phyloP scores from a whole-genome alignment of 2,329 filamentous ascomycete species.

The Tolypocladium paradoxum region DNA sequence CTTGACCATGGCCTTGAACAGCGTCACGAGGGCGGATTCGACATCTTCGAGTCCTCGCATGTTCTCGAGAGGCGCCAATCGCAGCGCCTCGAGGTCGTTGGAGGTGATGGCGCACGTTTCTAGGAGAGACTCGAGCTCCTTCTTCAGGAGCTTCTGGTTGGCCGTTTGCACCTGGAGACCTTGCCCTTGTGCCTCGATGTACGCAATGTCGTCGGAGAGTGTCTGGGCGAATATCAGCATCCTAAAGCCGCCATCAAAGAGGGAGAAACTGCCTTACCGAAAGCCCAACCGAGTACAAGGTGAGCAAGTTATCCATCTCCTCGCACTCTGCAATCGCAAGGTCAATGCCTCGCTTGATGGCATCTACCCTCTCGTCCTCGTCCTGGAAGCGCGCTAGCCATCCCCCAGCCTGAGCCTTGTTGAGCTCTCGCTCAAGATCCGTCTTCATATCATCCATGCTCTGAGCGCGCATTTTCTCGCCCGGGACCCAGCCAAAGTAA shows the following conservation, averaged over 20 bases:
- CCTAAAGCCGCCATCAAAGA: background rate
- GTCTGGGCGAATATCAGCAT: conserved; percentile 42
- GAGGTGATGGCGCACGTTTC: conserved; percentile 82
- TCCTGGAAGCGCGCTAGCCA: conserved; percentile 79
- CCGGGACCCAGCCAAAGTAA: conserved; percentile 79
- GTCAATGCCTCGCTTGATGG: conserved; percentile 78
- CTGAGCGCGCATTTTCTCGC: conserved; percentile 61
- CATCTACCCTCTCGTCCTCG: conserved; percentile 81
- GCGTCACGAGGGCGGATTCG: conserved; percentile 63
- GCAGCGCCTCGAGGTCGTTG: conserved; percentile 61
- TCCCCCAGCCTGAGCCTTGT: conserved; percentile 81
- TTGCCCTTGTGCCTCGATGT: conserved; percentile 94
- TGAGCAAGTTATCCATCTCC: conserved; percentile 87
- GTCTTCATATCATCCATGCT: conserved; percentile 71
- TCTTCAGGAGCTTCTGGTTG: conserved; percentile 88
- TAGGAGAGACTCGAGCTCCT: conserved; percentile 79
- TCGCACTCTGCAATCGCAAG: conserved; percentile 90
- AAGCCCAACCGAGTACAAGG: conserved; percentile 87
- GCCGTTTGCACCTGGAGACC: conserved; percentile 94
- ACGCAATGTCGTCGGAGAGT: conserved; percentile 88
- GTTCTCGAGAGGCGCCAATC: conserved; percentile 62
- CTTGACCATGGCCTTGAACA: conserved; percentile 88
- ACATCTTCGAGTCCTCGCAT: conserved; percentile 63
- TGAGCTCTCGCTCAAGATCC: conserved; percentile 78
- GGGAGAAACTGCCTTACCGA: conserved; percentile 47